phyloP scores from a whole-genome alignment of 2,329 filamentous ascomycete genomes.

The Curvularia sp. region DNA sequence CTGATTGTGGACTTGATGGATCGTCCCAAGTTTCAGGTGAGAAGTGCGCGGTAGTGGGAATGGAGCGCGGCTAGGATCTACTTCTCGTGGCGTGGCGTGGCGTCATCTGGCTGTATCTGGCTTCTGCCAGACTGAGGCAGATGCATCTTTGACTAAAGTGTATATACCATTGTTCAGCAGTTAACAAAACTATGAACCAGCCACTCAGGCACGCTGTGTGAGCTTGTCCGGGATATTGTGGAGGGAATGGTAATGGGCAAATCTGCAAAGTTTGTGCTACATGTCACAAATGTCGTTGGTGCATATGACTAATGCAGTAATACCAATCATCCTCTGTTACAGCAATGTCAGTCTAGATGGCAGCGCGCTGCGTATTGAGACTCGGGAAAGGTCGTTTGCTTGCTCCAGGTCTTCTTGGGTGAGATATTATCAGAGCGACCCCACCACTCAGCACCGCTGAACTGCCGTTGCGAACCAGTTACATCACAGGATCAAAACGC shows the following conservation, averaged over 20 bases:
- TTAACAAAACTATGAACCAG: background rate
- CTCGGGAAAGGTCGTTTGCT: background rate
- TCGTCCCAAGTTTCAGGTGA: slow-evolving; percentile 46
- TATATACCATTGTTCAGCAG: background rate
- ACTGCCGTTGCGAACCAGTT: background rate
- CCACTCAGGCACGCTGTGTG: background rate
- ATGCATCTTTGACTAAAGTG: background rate
- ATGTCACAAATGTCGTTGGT: slow-evolving; percentile 4
- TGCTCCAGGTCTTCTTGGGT: background rate
- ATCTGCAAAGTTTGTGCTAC: background rate
- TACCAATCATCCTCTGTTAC: background rate
- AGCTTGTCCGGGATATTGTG: background rate
- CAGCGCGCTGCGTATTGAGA: background rate
- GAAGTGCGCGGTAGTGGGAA: slow-evolving; percentile 31
- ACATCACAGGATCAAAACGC: slow-evolving; percentile 15
- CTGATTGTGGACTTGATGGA: slow-evolving; percentile 70
- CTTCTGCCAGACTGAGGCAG: background rate
- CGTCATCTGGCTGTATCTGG: background rate
- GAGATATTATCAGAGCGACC: background rate
- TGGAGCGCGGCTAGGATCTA: background rate
- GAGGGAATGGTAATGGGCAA: background rate
- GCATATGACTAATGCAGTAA: slow-evolving; percentile 1
- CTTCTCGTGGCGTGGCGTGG: slow-evolving; percentile 2
- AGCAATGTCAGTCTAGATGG: background rate
- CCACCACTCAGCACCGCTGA: background rate